Conservation (phyloP, 345 rosid species). For the Bruguiera parviflora region DNA sequence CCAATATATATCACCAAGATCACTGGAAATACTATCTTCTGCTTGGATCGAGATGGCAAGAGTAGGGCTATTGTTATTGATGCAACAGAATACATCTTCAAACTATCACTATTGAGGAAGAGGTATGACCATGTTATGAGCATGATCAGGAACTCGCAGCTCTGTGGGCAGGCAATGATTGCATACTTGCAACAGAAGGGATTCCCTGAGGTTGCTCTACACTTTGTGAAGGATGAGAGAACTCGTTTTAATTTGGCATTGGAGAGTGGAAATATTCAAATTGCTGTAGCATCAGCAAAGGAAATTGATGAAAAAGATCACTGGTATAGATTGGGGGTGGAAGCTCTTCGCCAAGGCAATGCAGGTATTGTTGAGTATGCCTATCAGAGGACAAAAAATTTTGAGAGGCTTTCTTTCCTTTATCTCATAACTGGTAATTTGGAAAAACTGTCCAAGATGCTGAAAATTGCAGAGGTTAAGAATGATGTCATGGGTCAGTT, state of each 20-base stretch:
- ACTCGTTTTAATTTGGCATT: slow-evolving; percentile 90
- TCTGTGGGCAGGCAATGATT: slow-evolving; percentile 95
- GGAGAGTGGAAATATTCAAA: slow-evolving; percentile 91
- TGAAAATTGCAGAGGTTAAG: slow-evolving; percentile 90
- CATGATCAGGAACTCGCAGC: slow-evolving; percentile 93
- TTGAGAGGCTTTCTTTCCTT: slow-evolving; percentile 91
- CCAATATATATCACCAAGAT: slow-evolving; percentile 85
- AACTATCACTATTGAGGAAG: slow-evolving; percentile 71
- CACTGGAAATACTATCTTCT: slow-evolving; percentile 58
- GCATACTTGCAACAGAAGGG: slow-evolving; percentile 96
- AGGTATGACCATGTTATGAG: slow-evolving; percentile 87
- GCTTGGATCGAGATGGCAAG: slow-evolving; percentile 89
- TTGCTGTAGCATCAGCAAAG: slow-evolving; percentile 96
- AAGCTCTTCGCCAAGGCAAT: slow-evolving; percentile 98
- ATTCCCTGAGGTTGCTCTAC: slow-evolving; percentile 97
- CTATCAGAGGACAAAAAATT: slow-evolving; percentile 92
- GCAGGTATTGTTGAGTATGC: slow-evolving; percentile 90
- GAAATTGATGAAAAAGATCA: slow-evolving; percentile 92
- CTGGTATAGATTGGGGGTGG: slow-evolving; percentile 91
- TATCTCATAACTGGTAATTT: slow-evolving; percentile 83
- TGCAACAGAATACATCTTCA: slow-evolving; percentile 87
- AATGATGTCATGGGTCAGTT: slow-evolving; percentile 96
- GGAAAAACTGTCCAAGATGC: slow-evolving; percentile 84
- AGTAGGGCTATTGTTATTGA: slow-evolving; percentile 61
- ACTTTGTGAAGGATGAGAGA: slow-evolving; percentile 93